Base-by-base conservation (phyloP, 2,329 filamentous ascomycete genomes). In the Arthrinium phaeospermum region DNA sequence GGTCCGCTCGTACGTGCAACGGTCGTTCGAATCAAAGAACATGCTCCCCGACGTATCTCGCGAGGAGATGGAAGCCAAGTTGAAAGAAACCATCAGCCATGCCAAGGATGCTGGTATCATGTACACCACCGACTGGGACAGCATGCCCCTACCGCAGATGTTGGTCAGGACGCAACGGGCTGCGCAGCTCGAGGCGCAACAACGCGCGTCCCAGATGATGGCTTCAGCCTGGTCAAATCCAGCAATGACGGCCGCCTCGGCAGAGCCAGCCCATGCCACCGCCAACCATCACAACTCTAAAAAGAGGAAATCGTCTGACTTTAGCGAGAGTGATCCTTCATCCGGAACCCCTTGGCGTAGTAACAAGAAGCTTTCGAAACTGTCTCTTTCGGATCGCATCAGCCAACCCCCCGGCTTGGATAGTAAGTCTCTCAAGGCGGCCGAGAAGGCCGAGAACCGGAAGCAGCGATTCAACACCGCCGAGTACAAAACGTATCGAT, bases 381-480 rank as follows among this genome's bases (percentile, higher is more conserved):
- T 81, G 81, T 83, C 86, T 74, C 89, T 96, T 78, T 93, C 94
- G 85, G 92, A 94, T 80, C 94, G 95, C 77, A 89, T 96, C 80
- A 91, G 92, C 76, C 91, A 91, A 80, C 82, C 86, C 71, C 82
- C 86, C 73, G 80, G 84, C 79, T 86, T 88, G 74, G 86, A 86
- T 77, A 79, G 79, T 72, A 81, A 83, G 80, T 70, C 68, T 51
- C 72, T 82, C 75, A 87, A 87, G 87, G 91, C 91, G 82, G 88
- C 94, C 85, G 95, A 98, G 83, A 95, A 95, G 85, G 88, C 94
- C 85, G 95, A 98, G 83, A 95, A 95, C 85, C 93, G 96, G 77
- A 93, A 92, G 82, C 94, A 94, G 79, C 94, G 96, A 77, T 97
- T 97, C 83, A 92, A 96, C 77, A 89, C 85, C 75, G 89, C 89